These are phyloP conservation scores for Penicillium pancosmium DNA, from an alignment of 495 filamentous ascomycete species.

Conservation along the genomic window DNA sequence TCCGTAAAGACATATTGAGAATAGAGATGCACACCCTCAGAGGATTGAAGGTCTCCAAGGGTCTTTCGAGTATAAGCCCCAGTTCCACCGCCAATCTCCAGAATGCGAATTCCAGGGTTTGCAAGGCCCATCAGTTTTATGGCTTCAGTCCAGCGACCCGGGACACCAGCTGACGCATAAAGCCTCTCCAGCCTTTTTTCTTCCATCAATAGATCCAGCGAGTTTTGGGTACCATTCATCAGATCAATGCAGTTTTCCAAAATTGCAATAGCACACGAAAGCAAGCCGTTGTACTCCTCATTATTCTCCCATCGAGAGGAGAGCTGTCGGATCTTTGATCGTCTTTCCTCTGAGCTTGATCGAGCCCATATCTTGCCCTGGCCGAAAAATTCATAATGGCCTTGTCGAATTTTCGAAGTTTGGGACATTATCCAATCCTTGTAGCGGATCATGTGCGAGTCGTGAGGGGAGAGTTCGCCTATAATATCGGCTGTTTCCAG, in stretches of 20 bases:
- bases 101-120: constrained; percentile 41
- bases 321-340: neutral
- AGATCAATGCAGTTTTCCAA: neutral
- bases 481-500: neutral
- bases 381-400: neutral
- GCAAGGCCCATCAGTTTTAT: constrained; percentile 32
- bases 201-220: neutral
- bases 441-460: neutral
- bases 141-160: constrained; percentile 2
- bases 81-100: constrained; percentile 53
- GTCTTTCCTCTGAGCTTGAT: neutral
- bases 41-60: neutral
- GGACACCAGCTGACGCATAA: neutral
- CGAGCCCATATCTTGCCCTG: neutral
- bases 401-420: neutral
- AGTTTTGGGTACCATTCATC: neutral
- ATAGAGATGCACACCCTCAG: constrained; percentile 21
- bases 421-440: neutral
- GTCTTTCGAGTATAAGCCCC: constrained; percentile 29
- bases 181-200: neutral
- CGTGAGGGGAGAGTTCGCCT: neutral
- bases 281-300: neutral
- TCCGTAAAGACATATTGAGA: constrained; percentile 40
- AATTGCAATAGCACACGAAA: neutral
- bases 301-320: neutral